Conservation (phyloP, 1,284 basidiomycete species). For the Laetiporus sulphureus region DNA sequence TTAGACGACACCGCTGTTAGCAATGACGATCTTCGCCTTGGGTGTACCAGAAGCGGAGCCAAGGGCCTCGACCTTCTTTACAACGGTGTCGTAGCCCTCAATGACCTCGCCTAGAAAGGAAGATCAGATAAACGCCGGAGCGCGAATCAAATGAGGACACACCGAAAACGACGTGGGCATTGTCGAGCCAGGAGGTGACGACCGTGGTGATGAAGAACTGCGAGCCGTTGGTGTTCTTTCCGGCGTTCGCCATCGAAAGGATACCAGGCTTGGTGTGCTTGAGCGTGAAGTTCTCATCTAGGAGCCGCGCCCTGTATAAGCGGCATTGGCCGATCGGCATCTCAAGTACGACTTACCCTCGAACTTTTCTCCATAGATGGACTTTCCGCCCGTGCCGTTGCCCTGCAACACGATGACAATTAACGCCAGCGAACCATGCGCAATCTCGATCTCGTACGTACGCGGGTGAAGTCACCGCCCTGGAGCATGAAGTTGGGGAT, state of each 20-base stretch:
- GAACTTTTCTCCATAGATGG: constrained; percentile 88
- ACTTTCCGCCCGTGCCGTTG: constrained; percentile 89
- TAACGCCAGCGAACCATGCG: background rate
- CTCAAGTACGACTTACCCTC: constrained; percentile 42
- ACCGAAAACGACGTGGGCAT: constrained; percentile 80
- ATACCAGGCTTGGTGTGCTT: constrained; percentile 83
- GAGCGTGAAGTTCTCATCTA: constrained; percentile 81
- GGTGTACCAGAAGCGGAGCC: constrained; percentile 49
- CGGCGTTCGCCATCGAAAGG: constrained; percentile 87
- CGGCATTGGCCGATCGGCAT: too few species aligned
- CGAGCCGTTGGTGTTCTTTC: constrained; percentile 64
- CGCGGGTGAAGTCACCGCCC: constrained; percentile 66
- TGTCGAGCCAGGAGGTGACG: constrained; percentile 68
- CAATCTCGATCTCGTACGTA: constrained; percentile 43
- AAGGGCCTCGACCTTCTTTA: constrained; percentile 55
- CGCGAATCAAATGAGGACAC: constrained; percentile 16
- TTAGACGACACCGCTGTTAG: constrained; percentile 45
- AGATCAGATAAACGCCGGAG: too few species aligned
- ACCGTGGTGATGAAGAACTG: constrained; percentile 69
- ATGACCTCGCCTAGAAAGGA: constrained; percentile 52
- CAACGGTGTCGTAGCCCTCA: constrained; percentile 49
- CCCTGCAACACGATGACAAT: constrained; percentile 9
- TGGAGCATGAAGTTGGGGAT: constrained; percentile 49
- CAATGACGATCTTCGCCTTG: constrained; percentile 42
- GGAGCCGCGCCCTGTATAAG: constrained; percentile 3